A percentile compares a stretch with the other conserved stretches of the same genome.
Evolutionary conservation across 176 grass and related monocot genomes (phyloP).

Genomic region (Oryza coarctata): DNA sequence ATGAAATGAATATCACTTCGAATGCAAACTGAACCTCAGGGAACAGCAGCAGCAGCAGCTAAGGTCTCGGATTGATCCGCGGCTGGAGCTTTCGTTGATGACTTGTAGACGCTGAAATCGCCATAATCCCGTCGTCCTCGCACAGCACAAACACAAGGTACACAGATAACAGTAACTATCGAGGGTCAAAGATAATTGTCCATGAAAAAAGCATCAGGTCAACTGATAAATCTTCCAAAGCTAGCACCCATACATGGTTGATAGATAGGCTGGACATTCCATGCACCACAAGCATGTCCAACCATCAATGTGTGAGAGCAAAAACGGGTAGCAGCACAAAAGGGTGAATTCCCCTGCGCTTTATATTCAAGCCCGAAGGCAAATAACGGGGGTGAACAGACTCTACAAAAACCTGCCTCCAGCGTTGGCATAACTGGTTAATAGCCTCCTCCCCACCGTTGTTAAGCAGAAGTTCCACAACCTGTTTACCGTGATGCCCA

Average conservation of each 20-base stretch:
- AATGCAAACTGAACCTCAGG: constrained; percentile 6
- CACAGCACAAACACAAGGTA: constrained; percentile 19
- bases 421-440: constrained; percentile 74
- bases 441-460: constrained; percentile 67
- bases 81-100: constrained; percentile 40
- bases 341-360: constrained; percentile 63
- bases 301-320: background rate
- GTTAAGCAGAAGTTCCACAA: constrained; percentile 68
- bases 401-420: constrained; percentile 91
- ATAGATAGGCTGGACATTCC: background rate
- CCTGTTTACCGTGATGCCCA: constrained; percentile 84
- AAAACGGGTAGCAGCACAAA: background rate
- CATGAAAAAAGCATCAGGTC: background rate
- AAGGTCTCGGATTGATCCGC: background rate
- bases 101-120: constrained; percentile 83
- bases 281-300: background rate
- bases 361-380: constrained; percentile 86
- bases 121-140: constrained; percentile 82
- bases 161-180: constrained; percentile 8
- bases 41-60: background rate
- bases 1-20: background rate
- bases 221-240: constrained; percentile 1
- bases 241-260: background rate
- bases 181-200: constrained; percentile 15
- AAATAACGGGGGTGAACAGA: constrained; percentile 70